phyloP scores from a whole-genome alignment of 164 flowering plant genomes.

The Nymphaea thermarum region DNA sequence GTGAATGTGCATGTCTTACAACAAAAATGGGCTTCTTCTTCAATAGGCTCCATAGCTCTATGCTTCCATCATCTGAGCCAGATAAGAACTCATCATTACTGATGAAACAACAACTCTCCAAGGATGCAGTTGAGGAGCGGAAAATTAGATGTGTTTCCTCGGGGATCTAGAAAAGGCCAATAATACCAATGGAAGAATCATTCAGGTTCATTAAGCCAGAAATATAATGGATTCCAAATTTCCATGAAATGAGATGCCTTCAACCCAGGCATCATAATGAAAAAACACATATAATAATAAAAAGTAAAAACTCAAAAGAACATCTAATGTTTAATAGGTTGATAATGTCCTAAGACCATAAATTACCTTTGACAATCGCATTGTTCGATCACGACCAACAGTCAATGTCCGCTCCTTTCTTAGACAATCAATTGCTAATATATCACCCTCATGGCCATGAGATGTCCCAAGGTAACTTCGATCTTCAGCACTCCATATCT shows the following conservation, averaged over 20 bases:
- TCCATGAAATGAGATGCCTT: too few species aligned
- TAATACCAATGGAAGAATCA: not conserved
- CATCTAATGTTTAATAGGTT: not conserved
- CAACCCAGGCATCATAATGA: too few species aligned
- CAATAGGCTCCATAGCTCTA: conserved; percentile 62
- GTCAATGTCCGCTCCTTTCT: conserved; percentile 71
- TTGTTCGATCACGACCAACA: conserved; percentile 86
- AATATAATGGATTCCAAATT: not conserved
- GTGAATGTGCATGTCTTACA: conserved; percentile 78
- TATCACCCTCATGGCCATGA: conserved; percentile 88
- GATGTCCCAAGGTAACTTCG: conserved; percentile 64
- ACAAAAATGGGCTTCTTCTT: conserved; percentile 75
- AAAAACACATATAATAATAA: too few species aligned
- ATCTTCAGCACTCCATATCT: conserved; percentile 90
- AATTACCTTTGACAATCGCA: conserved; percentile 80
- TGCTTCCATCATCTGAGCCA: conserved; percentile 94
- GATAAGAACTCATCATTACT: conserved; percentile 76
- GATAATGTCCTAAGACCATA: not conserved
- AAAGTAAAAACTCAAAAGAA: too few species aligned
- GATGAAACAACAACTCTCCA: conserved; percentile 77
- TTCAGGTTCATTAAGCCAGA: not conserved
- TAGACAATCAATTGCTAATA: conserved; percentile 67
- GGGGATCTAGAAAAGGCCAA: conserved; percentile 46
- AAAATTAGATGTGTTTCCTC: conserved; percentile 71
- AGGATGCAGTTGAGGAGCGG: conserved; percentile 66